A percentile compares a stretch with the other conserved stretches of the same genome.
Conservation (phyloP, 179 eudicot genomes). For the Nepenthes alata region DNA sequence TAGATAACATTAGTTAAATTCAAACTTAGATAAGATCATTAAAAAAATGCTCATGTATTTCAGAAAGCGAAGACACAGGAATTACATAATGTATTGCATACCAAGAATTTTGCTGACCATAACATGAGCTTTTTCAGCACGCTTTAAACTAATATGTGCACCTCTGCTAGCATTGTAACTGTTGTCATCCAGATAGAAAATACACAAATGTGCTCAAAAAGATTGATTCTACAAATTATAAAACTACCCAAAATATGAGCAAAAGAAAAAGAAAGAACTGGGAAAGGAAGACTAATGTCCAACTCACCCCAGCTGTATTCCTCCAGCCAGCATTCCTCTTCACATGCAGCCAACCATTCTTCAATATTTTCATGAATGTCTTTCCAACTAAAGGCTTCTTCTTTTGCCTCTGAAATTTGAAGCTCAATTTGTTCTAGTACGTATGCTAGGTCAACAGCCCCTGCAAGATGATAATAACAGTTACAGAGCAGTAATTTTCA, state of each 20-base stretch:
- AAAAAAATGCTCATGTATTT: no score
- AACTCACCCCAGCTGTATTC: slow-evolving; percentile 65
- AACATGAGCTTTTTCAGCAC: slow-evolving; percentile 78
- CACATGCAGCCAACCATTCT: slow-evolving; percentile 73
- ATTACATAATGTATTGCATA: no score
- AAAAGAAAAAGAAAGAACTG: not conserved
- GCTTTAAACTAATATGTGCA: slow-evolving; percentile 56
- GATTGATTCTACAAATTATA: no score
- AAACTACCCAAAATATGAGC: not conserved
- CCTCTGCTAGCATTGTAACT: slow-evolving; percentile 85
- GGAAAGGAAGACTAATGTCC: not conserved
- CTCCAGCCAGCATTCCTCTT: slow-evolving; percentile 85
- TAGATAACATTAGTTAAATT: no score
- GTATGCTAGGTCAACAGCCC: slow-evolving; percentile 39
- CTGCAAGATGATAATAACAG: slow-evolving; percentile 15
- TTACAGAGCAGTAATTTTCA: no score
- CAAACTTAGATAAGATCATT: no score
- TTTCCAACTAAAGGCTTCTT: slow-evolving; percentile 72
- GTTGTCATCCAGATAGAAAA: no score
- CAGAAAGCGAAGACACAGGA: no score
- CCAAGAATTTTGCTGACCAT: slow-evolving; percentile 63
- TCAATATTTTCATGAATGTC: slow-evolving; percentile 66
- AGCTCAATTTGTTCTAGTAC: slow-evolving; percentile 55
- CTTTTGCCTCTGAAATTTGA: slow-evolving; percentile 63
- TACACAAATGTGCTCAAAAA: no score